Evolutionary conservation across 2,329 filamentous ascomycete species (phyloP).

Genomic region (Fonsecaea multimorphosa): DNA sequence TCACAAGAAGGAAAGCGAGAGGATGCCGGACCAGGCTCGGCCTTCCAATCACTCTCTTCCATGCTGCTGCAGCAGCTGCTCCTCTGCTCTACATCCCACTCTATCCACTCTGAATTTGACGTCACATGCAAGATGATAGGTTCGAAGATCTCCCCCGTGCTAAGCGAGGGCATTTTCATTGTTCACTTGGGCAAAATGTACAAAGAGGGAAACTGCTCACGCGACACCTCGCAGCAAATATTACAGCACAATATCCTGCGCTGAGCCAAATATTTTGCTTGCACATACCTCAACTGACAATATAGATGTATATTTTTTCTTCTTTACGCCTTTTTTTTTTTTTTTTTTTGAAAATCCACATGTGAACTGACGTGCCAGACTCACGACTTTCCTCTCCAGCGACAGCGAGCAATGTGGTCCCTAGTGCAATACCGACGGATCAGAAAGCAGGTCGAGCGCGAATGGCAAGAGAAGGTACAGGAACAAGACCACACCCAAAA

Average conservation of each 20-base stretch:
- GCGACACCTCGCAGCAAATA: background rate
- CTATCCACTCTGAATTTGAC: background rate
- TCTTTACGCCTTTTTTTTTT: background rate
- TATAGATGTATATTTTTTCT: background rate
- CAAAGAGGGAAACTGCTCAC: slow-evolving; percentile 3
- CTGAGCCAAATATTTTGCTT: background rate
- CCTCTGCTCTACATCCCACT: background rate
- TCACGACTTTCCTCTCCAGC: background rate
- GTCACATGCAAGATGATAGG: slow-evolving; percentile 5
- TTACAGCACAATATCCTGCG: background rate
- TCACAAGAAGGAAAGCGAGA: background rate
- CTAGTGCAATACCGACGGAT: slow-evolving; percentile 9
- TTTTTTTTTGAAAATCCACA: background rate
- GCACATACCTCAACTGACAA: background rate
- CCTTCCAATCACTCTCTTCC: background rate
- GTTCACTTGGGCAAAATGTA: background rate
- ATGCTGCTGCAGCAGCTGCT: background rate
- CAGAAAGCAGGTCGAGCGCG: slow-evolving; percentile 6
- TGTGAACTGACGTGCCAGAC: background rate
- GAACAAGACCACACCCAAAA: background rate
- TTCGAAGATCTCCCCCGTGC: background rate
- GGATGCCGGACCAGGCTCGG: background rate
- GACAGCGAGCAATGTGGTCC: slow-evolving; percentile 2
- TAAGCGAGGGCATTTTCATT: background rate
- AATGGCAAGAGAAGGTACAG: background rate